Base-by-base conservation (phyloP, 495 filamentous ascomycete genomes). In the Podospora pseudopauciseta region DNA sequence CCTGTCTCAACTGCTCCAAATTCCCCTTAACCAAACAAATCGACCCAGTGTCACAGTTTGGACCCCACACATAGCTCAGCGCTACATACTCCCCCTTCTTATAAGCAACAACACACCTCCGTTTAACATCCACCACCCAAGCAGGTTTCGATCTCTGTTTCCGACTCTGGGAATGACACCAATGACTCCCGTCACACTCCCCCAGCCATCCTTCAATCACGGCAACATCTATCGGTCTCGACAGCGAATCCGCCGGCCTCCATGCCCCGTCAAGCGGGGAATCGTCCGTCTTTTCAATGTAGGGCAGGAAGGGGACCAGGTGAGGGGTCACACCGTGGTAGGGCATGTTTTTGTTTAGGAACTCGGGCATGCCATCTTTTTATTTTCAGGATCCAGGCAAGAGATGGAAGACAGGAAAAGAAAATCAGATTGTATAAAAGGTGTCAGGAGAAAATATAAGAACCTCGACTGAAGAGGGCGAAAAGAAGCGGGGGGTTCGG, bases 61-160 rank as follows among this genome's bases (percentile, higher is more conserved):
- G 34, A 11, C 74, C 74, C 74, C 74, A 76, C 1, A 76, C 72
- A 27, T 76, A 76, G 63, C 72, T 74, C 53, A 74, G 64, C 0
- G 74, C 68, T 9, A 68, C 65, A 5, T 76, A 74, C 2, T 18
- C 6, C n/a, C 59, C 44, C 2, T 39, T 62, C 7, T 34, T 59
- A 32, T 20, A 63, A 2, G 4, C 1, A 23, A 68, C 69, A 49
- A 74, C 62, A 64, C 72, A 72, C 28, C 57, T 26, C 3, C 66
- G 27, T n/a, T 23, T 53, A 0, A 72, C 64, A 56, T 74, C 70
- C 39, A 72, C 61, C 20, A 74, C 70, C 63, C 64, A 69, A 3
- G 63, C 54, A 2, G 68, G 39, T 49, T 16, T 49, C 13, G 39
- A 3, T 0, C 39, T 11, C 39, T 49, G 9, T 49, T 49, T 13